These are phyloP conservation scores for Cladobotryum mycophilum DNA, from an alignment of 2,329 filamentous ascomycete genomes.

Conservation along the genomic window DNA sequence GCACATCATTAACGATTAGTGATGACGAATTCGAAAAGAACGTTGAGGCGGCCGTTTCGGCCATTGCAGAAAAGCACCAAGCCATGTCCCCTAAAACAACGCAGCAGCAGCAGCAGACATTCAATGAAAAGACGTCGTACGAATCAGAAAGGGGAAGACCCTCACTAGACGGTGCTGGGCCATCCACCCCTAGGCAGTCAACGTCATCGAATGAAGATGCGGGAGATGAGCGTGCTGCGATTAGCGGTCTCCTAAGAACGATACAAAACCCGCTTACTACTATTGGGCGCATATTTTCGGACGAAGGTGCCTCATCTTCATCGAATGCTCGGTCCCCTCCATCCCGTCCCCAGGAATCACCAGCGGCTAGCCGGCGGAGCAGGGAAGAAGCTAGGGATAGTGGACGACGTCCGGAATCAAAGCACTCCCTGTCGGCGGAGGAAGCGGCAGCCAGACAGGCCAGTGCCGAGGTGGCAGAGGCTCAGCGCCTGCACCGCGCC, in stretches of 20 bases:
- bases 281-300: constrained; percentile 92
- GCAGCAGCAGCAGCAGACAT: constrained; percentile 28
- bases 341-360: constrained; percentile 2
- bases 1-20: constrained; percentile 84
- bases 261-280: constrained; percentile 88
- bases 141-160: constrained; percentile 31
- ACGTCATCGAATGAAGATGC: constrained; percentile 50
- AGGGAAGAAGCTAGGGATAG: constrained; percentile 7
- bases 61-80: constrained; percentile 85
- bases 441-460: constrained; percentile 87
- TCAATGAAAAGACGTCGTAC: constrained; percentile 39
- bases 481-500: constrained; percentile 69
- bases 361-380: background rate
- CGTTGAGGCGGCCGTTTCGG: constrained; percentile 93
- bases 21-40: constrained; percentile 94
- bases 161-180: constrained; percentile 34
- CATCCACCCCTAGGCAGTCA: constrained; percentile 42
- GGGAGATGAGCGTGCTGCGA: constrained; percentile 69
- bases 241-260: constrained; percentile 76
- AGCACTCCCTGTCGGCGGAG: constrained; percentile 60
- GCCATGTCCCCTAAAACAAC: constrained; percentile 39
- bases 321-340: constrained; percentile 30
- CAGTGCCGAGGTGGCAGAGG: constrained; percentile 82
- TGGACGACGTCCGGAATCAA: constrained; percentile 28
- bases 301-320: constrained; percentile 42